Evolutionary conservation across 2,329 filamentous ascomycete species (phyloP), one percentile per base, ranked within the genome.

Genomic region (Chrysoporthe deuterocubensis): DNA sequence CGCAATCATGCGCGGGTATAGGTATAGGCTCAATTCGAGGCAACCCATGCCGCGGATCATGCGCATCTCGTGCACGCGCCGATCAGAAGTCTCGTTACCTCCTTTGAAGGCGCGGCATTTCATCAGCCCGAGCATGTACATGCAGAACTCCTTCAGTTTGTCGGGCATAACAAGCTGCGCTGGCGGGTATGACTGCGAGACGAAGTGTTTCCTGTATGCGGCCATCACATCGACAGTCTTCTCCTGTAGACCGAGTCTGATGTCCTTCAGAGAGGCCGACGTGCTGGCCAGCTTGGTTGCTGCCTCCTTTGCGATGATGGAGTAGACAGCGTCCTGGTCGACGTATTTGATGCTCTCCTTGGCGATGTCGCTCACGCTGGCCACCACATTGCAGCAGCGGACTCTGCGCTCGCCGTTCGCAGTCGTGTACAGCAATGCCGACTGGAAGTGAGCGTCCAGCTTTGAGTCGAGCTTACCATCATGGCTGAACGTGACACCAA

Each of bases 391-490:
- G 76, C 90, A 93, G 80, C 96, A 99, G 68, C 96, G 87, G 61
- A 99, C 96, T 65, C 96, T 87, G 61, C 96, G 90, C 79, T 99
- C 90, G 4, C 96, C 96, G 62, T 87, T 90, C 4, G 94, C 92
- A 4, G 95, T 96, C 0, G 96, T 99, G 81, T 99, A 99, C 1
- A 99, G 86, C 2, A 99, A 83, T 1, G 96, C 96, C 32, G 92
- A 93, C 78, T 99, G 96, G 85, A 99, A 99, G 80, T 99, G 96
- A 8, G 95, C 95, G 78, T 99, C 96, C 32, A 98, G 86, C 80
- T 97, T 97, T 4, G 93, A 84, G 79, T 99, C 96, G n/a, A 99
- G 87, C 80, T 98, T 98, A 69, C 96, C 96, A 76, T 99, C 96
- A 78, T 99, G 97, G 74, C 88, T 92, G 78, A 99, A 99, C 61